phyloP scores from a whole-genome alignment of 2,329 filamentous ascomycete genomes.

The Coleophoma crateriformis region DNA sequence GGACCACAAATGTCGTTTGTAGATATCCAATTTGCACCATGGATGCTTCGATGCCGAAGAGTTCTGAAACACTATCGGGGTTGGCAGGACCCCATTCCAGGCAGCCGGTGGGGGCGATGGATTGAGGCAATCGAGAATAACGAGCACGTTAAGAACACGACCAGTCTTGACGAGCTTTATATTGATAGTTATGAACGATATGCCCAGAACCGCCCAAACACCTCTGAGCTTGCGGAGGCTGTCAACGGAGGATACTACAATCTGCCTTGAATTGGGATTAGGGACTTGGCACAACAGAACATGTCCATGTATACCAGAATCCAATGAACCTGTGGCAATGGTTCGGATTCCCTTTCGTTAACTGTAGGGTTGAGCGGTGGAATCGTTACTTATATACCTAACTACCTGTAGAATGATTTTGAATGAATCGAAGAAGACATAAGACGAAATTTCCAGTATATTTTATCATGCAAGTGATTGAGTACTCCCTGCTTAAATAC shows the following conservation, averaged over 20 bases:
- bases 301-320: too few species aligned
- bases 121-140: conserved; percentile 31
- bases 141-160: conserved; percentile 31
- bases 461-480: too few species aligned
- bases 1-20: conserved; percentile 29
- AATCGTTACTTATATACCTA: too few species aligned
- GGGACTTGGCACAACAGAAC: background rate
- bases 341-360: too few species aligned
- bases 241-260: conserved; percentile 45
- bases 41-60: conserved; percentile 30
- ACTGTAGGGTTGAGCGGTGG: too few species aligned
- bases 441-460: too few species aligned
- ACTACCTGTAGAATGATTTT: too few species aligned
- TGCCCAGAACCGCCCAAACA: conserved; percentile 55
- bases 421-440: too few species aligned
- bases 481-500: too few species aligned
- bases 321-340: too few species aligned
- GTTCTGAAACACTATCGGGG: conserved; percentile 32
- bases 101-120: conserved; percentile 30
- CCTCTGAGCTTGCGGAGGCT: conserved; percentile 51
- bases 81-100: conserved; percentile 29
- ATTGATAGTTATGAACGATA: conserved; percentile 66
- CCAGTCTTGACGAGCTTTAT: conserved; percentile 47
- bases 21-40: conserved; percentile 33
- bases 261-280: background rate